Percentiles rank a stretch among this genome's conserved stretches.
These are phyloP conservation scores for Yarrowia sp. DNA, from an alignment of 805 yeast species.

Conservation along the genomic window DNA sequence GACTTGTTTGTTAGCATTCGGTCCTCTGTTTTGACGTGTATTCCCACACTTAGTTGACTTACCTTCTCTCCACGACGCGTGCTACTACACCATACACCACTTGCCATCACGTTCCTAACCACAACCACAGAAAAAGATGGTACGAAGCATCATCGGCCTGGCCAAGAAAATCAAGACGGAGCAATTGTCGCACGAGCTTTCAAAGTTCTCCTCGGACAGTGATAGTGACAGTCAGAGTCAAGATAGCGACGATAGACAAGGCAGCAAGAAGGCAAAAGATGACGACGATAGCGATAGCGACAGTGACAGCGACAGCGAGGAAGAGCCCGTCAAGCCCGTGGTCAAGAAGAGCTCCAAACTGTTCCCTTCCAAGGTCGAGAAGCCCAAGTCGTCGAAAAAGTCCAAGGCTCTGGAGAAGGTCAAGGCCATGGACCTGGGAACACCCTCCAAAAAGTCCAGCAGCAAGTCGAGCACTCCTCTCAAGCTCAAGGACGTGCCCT, in stretches of 20 bases:
- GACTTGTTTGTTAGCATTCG: not conserved
- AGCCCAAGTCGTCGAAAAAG: not conserved
- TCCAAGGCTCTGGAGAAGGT: not conserved
- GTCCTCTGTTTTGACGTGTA: not conserved
- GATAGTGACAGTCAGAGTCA: not conserved
- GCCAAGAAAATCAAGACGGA: not conserved
- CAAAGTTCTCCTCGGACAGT: not conserved
- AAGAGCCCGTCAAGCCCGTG: not conserved
- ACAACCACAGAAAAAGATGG: not conserved
- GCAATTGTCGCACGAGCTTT: not conserved
- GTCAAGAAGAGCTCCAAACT: not conserved
- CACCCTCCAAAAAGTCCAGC: not conserved
- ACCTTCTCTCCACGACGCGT: not conserved
- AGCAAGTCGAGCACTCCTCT: not conserved
- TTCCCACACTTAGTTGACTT: not conserved
- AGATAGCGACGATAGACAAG: not conserved
- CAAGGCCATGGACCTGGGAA: not conserved
- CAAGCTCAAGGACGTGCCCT: not conserved
- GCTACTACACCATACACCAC: not conserved
- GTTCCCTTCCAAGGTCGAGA: not conserved
- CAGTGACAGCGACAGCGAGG: not conserved
- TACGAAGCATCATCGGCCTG: not conserved
- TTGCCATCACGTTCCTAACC: not conserved
- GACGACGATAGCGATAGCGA: not conserved
- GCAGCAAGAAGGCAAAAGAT: not conserved